These are phyloP conservation scores for Clausena lansium DNA, from an alignment of 345 rosid genomes.

Conservation along the genomic window DNA sequence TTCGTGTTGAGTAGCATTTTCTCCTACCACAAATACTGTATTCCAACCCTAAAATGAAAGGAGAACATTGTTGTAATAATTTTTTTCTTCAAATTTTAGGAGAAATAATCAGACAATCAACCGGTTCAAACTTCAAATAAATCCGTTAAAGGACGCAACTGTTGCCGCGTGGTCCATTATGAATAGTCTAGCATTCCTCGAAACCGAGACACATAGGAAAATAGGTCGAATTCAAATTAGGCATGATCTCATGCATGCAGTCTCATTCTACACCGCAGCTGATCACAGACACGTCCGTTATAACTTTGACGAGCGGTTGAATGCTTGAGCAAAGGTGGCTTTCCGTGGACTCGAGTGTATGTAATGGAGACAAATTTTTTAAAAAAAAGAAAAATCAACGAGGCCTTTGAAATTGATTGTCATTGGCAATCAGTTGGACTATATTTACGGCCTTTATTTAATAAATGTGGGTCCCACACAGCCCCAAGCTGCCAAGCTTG, in stretches of 20 bases:
- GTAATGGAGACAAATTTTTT: background rate
- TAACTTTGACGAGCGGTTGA: background rate
- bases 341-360: background rate
- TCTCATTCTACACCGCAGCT: no score
- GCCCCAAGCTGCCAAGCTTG: background rate
- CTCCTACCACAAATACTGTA: no score
- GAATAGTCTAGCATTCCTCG: background rate
- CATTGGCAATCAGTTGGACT: background rate
- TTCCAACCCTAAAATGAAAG: no score
- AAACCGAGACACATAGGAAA: background rate
- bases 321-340: no score
- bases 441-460: no score
- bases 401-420: background rate
- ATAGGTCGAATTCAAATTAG: constrained; percentile 1
- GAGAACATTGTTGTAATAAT: no score
- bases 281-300: background rate
- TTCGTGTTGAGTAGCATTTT: no score
- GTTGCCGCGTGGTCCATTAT: background rate
- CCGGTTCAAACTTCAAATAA: no score
- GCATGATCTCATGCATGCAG: no score
- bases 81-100: background rate
- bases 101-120: background rate
- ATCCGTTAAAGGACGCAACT: background rate
- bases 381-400: background rate
- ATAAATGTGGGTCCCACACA: background rate